Evolutionary conservation across 2,329 filamentous ascomycete species (phyloP).

Genomic region (Colletotrichum echinochloae): DNA sequence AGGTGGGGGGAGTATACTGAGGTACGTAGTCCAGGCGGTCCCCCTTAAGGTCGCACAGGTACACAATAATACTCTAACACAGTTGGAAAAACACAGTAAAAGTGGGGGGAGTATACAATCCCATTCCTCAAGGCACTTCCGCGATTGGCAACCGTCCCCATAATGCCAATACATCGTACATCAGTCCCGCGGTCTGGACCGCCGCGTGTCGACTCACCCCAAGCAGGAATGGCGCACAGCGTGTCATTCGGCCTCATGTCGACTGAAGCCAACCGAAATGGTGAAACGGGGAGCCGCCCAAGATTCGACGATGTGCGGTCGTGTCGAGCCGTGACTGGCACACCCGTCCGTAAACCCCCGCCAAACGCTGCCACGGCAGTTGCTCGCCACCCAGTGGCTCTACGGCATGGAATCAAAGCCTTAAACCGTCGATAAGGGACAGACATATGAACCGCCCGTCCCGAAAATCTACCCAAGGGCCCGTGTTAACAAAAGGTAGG

Average conservation of each 20-base stretch:
- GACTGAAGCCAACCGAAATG: constrained; percentile 19
- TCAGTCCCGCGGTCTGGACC: constrained; percentile 8
- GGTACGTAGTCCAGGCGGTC: no score
- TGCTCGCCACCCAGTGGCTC: not conserved
- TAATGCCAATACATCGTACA: not conserved
- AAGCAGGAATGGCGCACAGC: constrained; percentile 2
- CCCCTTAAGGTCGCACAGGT: no score
- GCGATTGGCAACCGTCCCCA: constrained; percentile 5
- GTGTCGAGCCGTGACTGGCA: constrained; percentile 34
- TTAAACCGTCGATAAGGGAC: not conserved
- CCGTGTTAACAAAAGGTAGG: not conserved
- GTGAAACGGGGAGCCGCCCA: constrained; percentile 24
- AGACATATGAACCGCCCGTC: constrained; percentile 19
- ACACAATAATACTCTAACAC: no score
- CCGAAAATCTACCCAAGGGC: not conserved
- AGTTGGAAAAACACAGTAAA: no score
- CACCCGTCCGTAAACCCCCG: no score
- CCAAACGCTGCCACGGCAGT: constrained; percentile 14
- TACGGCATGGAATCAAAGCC: not conserved
- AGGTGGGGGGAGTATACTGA: no score
- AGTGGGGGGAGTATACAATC: no score
- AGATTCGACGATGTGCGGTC: constrained; percentile 34
- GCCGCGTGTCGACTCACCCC: not conserved
- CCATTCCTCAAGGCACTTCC: constrained; percentile 1
- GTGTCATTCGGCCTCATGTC: constrained; percentile 26